Conservation (phyloP, 768 basidiomycete genomes). For the Serendipita sp. region DNA sequence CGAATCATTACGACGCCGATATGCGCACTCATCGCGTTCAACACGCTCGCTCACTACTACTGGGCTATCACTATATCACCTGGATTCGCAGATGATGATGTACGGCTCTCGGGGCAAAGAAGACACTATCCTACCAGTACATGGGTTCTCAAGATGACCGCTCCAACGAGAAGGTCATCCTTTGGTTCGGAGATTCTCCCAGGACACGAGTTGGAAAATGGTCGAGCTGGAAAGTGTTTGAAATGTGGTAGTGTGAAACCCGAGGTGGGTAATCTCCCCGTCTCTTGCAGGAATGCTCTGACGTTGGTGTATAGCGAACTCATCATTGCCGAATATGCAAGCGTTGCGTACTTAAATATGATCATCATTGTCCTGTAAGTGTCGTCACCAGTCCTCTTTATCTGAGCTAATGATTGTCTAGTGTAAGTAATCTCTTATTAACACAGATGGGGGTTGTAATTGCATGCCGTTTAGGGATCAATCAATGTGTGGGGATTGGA, state of each 20-base stretch:
- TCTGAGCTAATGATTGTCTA: conserved; percentile 8
- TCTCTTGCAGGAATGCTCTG: not conserved
- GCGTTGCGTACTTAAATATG: conserved; percentile 75
- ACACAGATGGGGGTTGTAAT: not conserved
- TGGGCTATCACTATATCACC: conserved; percentile 65
- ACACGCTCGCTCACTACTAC: conserved; percentile 73
- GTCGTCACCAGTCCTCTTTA: not conserved
- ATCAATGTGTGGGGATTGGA: conserved; percentile 90
- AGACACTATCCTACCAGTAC: conserved; percentile 15
- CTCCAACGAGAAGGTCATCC: conserved; percentile 5
- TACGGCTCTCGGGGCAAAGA: conserved; percentile 41
- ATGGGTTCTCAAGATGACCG: conserved; percentile 10
- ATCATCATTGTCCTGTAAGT: conserved; percentile 83
- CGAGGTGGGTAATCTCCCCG: conserved; percentile 35
- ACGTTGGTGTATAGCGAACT: conserved; percentile 41
- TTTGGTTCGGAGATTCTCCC: not conserved
- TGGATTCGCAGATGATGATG: conserved; percentile 54
- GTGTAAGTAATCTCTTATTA: conserved; percentile 15
- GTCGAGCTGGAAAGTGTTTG: conserved; percentile 42
- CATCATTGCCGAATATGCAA: conserved; percentile 92
- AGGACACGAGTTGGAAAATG: conserved; percentile 26
- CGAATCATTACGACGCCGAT: conserved; percentile 46
- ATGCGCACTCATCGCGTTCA: conserved; percentile 60
- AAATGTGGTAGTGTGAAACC: conserved; percentile 57
- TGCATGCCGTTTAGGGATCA: conserved; percentile 52